These are phyloP conservation scores for Leishmania turanica DNA, from an alignment of 208 protist genomes.

Conservation along the genomic window DNA sequence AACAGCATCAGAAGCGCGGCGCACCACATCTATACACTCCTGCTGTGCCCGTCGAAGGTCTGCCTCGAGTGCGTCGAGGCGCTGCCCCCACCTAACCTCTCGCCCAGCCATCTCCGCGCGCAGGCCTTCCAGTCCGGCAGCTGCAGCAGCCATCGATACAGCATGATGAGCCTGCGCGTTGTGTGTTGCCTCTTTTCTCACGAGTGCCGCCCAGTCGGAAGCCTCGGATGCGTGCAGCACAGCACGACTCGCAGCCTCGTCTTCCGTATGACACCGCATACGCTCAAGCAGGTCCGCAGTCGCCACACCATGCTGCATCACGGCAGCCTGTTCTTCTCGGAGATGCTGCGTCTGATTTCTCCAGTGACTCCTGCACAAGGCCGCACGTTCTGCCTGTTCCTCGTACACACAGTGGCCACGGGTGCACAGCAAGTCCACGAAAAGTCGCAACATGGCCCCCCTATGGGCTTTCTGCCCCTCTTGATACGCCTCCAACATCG, in stretches of 20 bases:
- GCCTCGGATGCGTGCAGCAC: background rate
- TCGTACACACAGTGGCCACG: background rate
- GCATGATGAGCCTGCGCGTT: background rate
- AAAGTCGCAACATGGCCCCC: background rate
- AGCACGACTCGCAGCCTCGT: slow-evolving; percentile 1
- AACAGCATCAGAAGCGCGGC: background rate
- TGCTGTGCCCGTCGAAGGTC: slow-evolving; percentile 4
- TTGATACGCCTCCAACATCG: background rate
- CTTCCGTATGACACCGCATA: background rate
- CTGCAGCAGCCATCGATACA: background rate
- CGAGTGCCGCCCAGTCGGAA: background rate
- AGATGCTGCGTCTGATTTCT: background rate
- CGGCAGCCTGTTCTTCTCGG: background rate
- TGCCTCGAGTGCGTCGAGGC: background rate
- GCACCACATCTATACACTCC: background rate
- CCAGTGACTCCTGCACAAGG: background rate
- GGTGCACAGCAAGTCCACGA: background rate
- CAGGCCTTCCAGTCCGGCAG: background rate
- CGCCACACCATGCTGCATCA: background rate
- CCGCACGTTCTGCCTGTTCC: background rate
- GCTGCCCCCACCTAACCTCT: background rate
- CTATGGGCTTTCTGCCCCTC: background rate
- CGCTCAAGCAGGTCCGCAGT: background rate
- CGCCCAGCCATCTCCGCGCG: background rate
- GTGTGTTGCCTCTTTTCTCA: background rate